A percentile compares a stretch with the other conserved stretches of the same genome.
These are phyloP conservation scores for Fusarium drepaniforme DNA, from an alignment of 2,329 filamentous ascomycete species.

Conservation along the genomic window DNA sequence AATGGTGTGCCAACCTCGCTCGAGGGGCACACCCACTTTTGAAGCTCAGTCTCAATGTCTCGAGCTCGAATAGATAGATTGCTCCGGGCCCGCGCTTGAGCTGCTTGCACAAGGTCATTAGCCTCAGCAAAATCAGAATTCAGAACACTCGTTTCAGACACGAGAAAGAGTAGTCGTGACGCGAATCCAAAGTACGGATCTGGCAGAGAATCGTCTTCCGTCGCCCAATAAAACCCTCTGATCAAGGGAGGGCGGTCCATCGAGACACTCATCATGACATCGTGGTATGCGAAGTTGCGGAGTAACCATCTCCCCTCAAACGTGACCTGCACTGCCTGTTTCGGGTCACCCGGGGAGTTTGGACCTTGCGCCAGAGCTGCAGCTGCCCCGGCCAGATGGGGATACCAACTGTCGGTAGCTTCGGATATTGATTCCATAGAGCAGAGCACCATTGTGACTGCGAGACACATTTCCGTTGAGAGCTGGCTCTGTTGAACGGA, in stretches of 20 bases:
- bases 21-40: not conserved
- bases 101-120: not conserved
- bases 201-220: not conserved
- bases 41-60: not conserved
- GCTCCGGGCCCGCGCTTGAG: not conserved
- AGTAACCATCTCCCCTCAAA: constrained; percentile 39
- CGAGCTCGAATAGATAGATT: not conserved
- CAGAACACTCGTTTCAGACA: not conserved
- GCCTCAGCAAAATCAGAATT: not conserved
- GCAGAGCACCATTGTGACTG: constrained; percentile 38
- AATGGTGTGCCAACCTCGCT: not conserved
- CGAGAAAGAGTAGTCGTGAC: not conserved
- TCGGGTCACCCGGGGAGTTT: not conserved
- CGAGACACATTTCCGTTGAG: constrained; percentile 35
- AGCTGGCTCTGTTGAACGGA: constrained; percentile 21
- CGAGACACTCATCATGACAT: constrained; percentile 26
- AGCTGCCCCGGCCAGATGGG: constrained; percentile 31
- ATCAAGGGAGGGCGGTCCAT: constrained; percentile 2
- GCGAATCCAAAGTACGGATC: not conserved
- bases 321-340: not conserved
- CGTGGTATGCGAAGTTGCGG: constrained; percentile 31
- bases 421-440: constrained; percentile 40
- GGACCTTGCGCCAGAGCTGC: not conserved
- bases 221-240: not conserved
- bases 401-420: constrained; percentile 30